A percentile compares a stretch with the other conserved stretches of the same genome.
These are phyloP conservation scores for Tulasnella sp. DNA, from an alignment of 768 basidiomycete genomes.

Conservation along the genomic window DNA sequence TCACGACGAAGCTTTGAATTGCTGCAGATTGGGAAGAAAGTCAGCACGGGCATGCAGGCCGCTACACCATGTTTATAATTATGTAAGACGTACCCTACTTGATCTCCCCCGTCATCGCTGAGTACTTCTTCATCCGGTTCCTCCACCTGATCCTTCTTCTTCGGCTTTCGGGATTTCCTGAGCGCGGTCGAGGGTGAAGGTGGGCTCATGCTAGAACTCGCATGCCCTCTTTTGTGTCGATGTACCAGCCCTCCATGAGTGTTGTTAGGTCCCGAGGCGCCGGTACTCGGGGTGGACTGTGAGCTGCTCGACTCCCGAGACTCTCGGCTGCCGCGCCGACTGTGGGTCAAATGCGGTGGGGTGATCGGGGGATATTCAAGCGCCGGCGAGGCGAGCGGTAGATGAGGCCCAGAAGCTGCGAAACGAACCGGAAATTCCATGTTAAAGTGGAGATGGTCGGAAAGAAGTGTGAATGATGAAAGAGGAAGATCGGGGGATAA, in stretches of 20 bases:
- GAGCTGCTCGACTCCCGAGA: conserved; percentile 13
- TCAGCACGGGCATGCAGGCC: not conserved
- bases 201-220: conserved; percentile 6
- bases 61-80: too few species aligned
- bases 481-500: not conserved
- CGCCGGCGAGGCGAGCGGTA: not conserved
- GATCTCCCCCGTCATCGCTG: conserved; percentile 11
- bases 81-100: not conserved
- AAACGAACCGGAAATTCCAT: not conserved
- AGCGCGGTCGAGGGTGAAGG: conserved; percentile 5
- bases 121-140: conserved; percentile 7
- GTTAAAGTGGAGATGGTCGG: not conserved
- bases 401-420: not conserved
- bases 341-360: conserved; percentile 14
- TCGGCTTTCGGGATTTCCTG: conserved; percentile 3
- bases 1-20: conserved; percentile 10
- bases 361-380: conserved; percentile 15
- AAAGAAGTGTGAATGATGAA: not conserved
- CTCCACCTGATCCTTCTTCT: conserved; percentile 10
- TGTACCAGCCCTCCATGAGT: conserved; percentile 1
- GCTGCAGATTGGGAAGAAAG: not conserved
- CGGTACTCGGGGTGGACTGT: conserved; percentile 8
- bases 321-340: conserved; percentile 13
- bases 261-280: conserved; percentile 2
- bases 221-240: conserved; percentile 7